phyloP scores from a whole-genome alignment of 768 basidiomycete genomes.

The Mycena venus region DNA sequence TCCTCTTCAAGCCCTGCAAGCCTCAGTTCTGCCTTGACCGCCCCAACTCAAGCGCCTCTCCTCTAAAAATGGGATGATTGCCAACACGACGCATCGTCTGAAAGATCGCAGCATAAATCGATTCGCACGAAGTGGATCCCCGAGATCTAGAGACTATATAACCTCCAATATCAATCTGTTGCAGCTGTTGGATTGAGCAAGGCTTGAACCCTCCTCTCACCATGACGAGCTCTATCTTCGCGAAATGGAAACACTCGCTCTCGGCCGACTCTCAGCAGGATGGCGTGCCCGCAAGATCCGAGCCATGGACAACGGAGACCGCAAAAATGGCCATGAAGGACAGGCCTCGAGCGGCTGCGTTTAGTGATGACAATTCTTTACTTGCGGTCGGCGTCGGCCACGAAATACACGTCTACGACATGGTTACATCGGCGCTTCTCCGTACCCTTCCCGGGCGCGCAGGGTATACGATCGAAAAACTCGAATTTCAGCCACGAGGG shows the following conservation, averaged over 20 bases:
- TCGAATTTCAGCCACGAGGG: conserved; percentile 16
- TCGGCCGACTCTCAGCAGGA: not conserved
- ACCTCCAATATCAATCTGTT: too few relatives aligned
- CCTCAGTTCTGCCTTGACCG: too few relatives aligned
- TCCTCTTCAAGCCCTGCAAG: too few relatives aligned
- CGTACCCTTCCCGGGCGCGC: not conserved
- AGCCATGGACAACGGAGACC: not conserved
- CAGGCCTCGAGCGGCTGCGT: not conserved
- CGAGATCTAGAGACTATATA: too few relatives aligned
- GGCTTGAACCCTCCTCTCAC: too few relatives aligned
- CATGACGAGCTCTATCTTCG: too few relatives aligned
- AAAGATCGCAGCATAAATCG: too few relatives aligned
- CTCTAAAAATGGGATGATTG: too few relatives aligned
- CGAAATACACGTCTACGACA: conserved; percentile 14
- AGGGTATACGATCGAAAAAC: not conserved
- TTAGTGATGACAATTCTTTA: not conserved
- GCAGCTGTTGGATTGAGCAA: too few relatives aligned
- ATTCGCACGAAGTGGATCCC: too few relatives aligned
- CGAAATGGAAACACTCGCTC: conserved; percentile 4
- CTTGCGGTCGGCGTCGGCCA: not conserved
- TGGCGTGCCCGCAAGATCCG: not conserved
- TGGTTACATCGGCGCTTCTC: not conserved
- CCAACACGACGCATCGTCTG: too few relatives aligned
- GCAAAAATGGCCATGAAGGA: not conserved
- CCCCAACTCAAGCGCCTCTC: too few relatives aligned